These are phyloP conservation scores for Lupinus albus DNA, from an alignment of 306 rosid species.

Conservation along the genomic window DNA sequence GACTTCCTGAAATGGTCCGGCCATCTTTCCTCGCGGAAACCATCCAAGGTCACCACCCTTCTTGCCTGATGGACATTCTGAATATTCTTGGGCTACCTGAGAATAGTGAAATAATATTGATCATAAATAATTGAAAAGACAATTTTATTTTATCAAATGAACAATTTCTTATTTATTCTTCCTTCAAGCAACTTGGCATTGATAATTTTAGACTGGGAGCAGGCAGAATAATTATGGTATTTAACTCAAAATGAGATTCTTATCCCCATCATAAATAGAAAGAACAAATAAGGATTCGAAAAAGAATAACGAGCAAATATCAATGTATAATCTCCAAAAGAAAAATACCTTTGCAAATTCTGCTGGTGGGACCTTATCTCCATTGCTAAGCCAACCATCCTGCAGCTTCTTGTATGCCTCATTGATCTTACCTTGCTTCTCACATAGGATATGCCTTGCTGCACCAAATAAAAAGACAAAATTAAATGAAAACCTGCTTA, in stretches of 20 bases:
- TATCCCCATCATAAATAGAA: not conserved
- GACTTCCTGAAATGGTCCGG: conserved; percentile 97
- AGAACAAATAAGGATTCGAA: not conserved
- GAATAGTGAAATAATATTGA: conserved; percentile 12
- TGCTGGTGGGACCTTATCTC: conserved; percentile 92
- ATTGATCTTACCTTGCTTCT: conserved; percentile 94
- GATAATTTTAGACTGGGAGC: not conserved
- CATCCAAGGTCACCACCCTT: conserved; percentile 99
- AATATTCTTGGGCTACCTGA: conserved; percentile 84
- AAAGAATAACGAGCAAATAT: not conserved
- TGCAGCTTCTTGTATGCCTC: conserved; percentile 96
- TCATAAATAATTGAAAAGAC: conserved; percentile 13
- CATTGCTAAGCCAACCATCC: conserved; percentile 92
- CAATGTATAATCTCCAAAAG: conserved; percentile 10
- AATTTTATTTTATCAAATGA: not conserved
- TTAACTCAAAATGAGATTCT: conserved; percentile 9
- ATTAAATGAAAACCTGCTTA: too few relatives aligned
- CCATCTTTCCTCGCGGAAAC: conserved; percentile 99
- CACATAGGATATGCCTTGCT: conserved; percentile 92
- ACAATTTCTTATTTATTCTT: conserved; percentile 11
- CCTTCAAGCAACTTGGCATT: conserved; percentile 16
- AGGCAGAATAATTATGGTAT: not conserved
- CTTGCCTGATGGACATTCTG: conserved; percentile 98
- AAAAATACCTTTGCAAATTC: conserved; percentile 86
- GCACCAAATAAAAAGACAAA: conserved; percentile 31